Conservation (phyloP, 2,329 filamentous ascomycete genomes). For the Tolypocladium ophioglossoides region DNA sequence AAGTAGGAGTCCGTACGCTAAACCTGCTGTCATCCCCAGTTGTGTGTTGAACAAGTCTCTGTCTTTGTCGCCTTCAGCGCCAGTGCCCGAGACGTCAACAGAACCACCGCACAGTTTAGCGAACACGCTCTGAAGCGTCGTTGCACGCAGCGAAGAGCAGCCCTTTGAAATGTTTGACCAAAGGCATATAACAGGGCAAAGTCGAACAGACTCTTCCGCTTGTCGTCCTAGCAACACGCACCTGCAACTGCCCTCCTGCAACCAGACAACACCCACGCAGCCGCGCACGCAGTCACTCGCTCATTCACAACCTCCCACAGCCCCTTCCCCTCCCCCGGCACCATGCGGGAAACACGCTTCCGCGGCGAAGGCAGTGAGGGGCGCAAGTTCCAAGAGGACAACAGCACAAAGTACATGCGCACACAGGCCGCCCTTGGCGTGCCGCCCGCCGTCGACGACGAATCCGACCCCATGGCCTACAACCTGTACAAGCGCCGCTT, state of each 20-base stretch:
- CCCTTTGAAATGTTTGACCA: background rate
- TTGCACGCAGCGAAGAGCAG: background rate
- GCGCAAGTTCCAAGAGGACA: background rate
- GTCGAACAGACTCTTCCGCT: background rate
- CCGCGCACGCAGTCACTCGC: background rate
- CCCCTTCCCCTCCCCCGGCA: background rate
- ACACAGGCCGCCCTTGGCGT: background rate
- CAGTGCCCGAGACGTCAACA: background rate
- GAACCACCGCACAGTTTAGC: background rate
- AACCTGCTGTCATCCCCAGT: no score
- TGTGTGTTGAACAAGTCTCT: background rate
- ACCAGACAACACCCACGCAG: background rate
- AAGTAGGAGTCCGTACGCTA: no score
- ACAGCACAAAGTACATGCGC: background rate
- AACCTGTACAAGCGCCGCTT: background rate
- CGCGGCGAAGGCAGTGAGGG: background rate
- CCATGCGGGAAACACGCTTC: background rate
- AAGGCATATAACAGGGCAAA: background rate
- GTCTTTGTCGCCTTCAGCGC: background rate
- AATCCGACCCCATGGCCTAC: background rate
- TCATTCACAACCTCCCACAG: background rate
- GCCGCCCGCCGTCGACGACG: background rate
- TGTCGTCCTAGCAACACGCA: background rate
- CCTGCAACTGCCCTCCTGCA: background rate
- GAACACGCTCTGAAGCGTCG: background rate